Evolutionary conservation across 257 asterid species (phyloP), one percentile per base, ranked within the genome.

Genomic region (Paulownia fortunei): DNA sequence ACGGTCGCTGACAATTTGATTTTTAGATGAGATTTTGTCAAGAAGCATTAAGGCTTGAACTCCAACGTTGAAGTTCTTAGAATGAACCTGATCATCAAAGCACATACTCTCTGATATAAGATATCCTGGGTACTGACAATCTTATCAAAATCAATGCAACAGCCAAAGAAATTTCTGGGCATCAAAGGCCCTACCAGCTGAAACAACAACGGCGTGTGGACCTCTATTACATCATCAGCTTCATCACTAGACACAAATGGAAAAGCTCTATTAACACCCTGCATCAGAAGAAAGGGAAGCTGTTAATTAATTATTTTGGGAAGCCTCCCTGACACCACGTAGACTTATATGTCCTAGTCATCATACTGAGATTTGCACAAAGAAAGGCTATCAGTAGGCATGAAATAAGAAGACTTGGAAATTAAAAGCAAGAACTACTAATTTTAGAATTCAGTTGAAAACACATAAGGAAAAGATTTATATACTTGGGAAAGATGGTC

Each of bases 191-290:
- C 23, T 90, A 93, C 99, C 90, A 96, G 91, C 90, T 93, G 94
- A 92, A 96, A 96, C 84, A 93, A 82, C 72, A 93, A 54, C 0
- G 95, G 99, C 6, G 98, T 94, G 83, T 96, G 99, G 84, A 85
- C 88, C 84, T 94, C 93, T 72, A 93, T 77, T 39, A 92, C 85
- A 70, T 88, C 97, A 79, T 96, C 98, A 47, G 93, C 92, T 90
- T 87, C 97, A 52, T 88, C 88, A 78, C 89, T 86, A 41, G 97
- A 86, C 42, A 96, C 97, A 83, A 78, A 96, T 18, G 98, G 98
- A 85, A 96, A 96, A 75, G 98, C 98, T 74, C 98, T 88, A 77
- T 96, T 96, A 46, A 96, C 96, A 75, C 99, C 99, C 99, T 96
- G 94, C 81, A 85, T 81, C 51, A 67, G 81, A 77, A 64, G 54